Conservation (phyloP, 2,329 filamentous ascomycete genomes). For the Lecanicillium sp. region DNA sequence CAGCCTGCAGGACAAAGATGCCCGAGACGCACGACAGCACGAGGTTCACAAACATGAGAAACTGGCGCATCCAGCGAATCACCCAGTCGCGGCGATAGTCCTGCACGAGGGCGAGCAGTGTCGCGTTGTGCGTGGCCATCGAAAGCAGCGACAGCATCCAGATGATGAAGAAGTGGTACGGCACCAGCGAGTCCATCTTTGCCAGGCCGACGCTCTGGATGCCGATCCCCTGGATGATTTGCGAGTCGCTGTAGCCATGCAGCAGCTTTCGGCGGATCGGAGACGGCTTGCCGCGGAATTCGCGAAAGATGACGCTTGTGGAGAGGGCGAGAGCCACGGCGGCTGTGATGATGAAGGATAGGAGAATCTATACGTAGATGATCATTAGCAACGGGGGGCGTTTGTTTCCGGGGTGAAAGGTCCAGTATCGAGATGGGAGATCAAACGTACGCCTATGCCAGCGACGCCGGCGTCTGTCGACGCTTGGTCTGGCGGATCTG, state of each 20-base stretch:
- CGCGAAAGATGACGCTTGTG: slow-evolving; percentile 47
- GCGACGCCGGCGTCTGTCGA: slow-evolving; percentile 49
- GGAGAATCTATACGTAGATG: slow-evolving; percentile 36
- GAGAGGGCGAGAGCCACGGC: slow-evolving; percentile 46
- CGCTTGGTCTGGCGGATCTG: slow-evolving; percentile 31
- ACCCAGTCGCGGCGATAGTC: slow-evolving; percentile 62
- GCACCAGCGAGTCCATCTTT: slow-evolving; percentile 48
- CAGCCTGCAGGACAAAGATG: slow-evolving; percentile 46
- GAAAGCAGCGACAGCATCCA: slow-evolving; percentile 60
- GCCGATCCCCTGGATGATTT: slow-evolving; percentile 61
- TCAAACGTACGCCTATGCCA: slow-evolving; percentile 40
- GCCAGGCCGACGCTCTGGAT: slow-evolving; percentile 56
- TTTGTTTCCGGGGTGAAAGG: too few relatives aligned
- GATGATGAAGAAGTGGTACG: slow-evolving; percentile 64
- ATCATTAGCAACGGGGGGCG: too few relatives aligned
- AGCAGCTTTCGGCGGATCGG: slow-evolving; percentile 55
- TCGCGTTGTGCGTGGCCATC: slow-evolving; percentile 57
- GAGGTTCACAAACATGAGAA: slow-evolving; percentile 59
- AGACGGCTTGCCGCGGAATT: slow-evolving; percentile 37
- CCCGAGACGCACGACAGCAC: slow-evolving; percentile 48
- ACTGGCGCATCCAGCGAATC: slow-evolving; percentile 55
- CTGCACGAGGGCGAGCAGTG: slow-evolving; percentile 54
- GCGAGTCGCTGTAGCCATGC: slow-evolving; percentile 57
- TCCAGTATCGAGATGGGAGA: not conserved
- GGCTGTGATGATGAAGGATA: slow-evolving; percentile 60